Conservation (phyloP, 2,329 filamentous ascomycete species). For the Colletotrichum tanaceti region DNA sequence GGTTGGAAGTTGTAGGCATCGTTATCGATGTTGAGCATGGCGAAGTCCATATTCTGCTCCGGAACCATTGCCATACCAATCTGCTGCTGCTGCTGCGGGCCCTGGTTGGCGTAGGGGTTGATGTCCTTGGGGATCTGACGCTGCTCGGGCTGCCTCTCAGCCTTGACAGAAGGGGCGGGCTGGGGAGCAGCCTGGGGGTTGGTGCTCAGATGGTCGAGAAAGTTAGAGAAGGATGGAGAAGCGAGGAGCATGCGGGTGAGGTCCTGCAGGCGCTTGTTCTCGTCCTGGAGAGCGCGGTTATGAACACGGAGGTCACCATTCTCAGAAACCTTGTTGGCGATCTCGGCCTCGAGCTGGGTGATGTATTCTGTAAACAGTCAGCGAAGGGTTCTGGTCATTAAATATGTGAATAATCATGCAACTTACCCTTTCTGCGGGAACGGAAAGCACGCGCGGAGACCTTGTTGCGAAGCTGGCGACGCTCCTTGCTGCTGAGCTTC, state of each 20-base stretch:
- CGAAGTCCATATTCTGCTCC: constrained; percentile 80
- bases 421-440: constrained; percentile 94
- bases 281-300: constrained; percentile 84
- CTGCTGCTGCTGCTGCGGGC: constrained; percentile 71
- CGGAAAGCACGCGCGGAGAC: constrained; percentile 98
- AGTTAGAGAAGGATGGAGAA: constrained; percentile 84
- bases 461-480: constrained; percentile 97
- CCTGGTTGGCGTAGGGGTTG: constrained; percentile 68
- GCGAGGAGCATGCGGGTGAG: constrained; percentile 84
- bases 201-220: constrained; percentile 76
- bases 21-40: constrained; percentile 72
- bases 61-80: constrained; percentile 87
- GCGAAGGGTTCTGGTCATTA: constrained; percentile 8
- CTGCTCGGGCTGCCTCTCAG: constrained; percentile 41
- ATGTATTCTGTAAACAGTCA: constrained; percentile 82
- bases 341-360: constrained; percentile 89
- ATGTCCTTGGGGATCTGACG: constrained; percentile 71
- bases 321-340: constrained; percentile 85
- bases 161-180: constrained; percentile 51
- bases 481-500: constrained; percentile 98
- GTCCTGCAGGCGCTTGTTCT: constrained; percentile 84
- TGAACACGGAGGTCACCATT: constrained; percentile 82
- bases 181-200: constrained; percentile 63
- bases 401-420: neutral
- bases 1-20: constrained; percentile 71